Conservation (phyloP, 2,329 filamentous ascomycete genomes). For the Mariannaea sp. region DNA sequence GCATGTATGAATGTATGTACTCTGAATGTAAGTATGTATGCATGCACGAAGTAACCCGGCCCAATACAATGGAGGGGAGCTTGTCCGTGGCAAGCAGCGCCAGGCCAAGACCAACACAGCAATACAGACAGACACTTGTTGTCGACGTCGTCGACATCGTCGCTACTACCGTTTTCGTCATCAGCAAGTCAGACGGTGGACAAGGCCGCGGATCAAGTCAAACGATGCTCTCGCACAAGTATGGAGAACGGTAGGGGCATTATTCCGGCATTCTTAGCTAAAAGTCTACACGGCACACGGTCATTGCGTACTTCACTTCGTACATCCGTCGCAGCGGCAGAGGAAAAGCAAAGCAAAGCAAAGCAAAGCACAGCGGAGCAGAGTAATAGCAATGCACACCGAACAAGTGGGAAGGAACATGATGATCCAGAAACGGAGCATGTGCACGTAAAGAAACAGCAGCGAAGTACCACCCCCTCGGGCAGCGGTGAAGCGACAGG, state of each 20-base stretch:
- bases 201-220: conserved; percentile 7
- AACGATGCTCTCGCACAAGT: conserved; percentile 1
- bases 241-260: too few relatives aligned
- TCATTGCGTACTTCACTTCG: not conserved
- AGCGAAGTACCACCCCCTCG: not conserved
- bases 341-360: conserved; percentile 3
- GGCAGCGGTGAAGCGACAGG: not conserved
- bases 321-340: not conserved
- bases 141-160: conserved; percentile 1
- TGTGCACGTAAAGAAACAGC: not conserved
- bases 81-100: conserved; percentile 1
- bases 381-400: not conserved
- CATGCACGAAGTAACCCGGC: too few relatives aligned
- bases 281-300: not conserved
- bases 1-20: too few relatives aligned
- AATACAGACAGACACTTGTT: not conserved
- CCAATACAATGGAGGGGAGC: not conserved
- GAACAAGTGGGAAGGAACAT: conserved; percentile 3
- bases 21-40: too few relatives aligned
- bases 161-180: not conserved
- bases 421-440: not conserved
- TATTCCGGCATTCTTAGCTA: not conserved
- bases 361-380: not conserved
- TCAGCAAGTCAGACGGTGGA: conserved; percentile 1
- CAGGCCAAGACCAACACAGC: conserved; percentile 4